These are phyloP conservation scores for Rhynchosporium secalis DNA, from an alignment of 2,329 filamentous ascomycete species.

Conservation along the genomic window DNA sequence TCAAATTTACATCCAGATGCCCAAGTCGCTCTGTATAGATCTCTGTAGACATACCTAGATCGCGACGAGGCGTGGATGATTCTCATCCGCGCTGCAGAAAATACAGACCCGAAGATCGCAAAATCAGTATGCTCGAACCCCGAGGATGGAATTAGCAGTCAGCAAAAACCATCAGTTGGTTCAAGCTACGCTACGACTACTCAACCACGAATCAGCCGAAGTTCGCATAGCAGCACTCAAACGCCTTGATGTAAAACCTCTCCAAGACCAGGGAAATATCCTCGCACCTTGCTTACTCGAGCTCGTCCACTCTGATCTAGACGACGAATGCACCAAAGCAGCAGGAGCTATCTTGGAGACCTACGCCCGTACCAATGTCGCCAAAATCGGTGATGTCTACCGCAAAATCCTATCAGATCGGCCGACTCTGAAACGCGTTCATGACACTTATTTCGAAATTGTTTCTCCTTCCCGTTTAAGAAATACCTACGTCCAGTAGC, in stretches of 20 bases:
- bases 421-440: slow-evolving; percentile 1
- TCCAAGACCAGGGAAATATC: slow-evolving; percentile 12
- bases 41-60: slow-evolving; percentile 14
- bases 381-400: slow-evolving; percentile 14
- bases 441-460: slow-evolving; percentile 8
- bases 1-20: slow-evolving; percentile 18
- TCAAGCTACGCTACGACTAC: slow-evolving; percentile 10
- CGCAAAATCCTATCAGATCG: slow-evolving; percentile 7
- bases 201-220: slow-evolving; percentile 16
- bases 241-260: slow-evolving; percentile 3
- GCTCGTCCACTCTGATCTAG: slow-evolving; percentile 1
- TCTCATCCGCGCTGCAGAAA: slow-evolving; percentile 11
- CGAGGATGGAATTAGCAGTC: neutral
- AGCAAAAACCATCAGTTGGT: slow-evolving; percentile 1
- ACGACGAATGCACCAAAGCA: slow-evolving; percentile 14
- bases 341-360: slow-evolving; percentile 17
- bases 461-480: neutral
- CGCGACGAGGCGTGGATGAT: slow-evolving; percentile 17
- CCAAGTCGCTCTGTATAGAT: slow-evolving; percentile 20
- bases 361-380: slow-evolving; percentile 14
- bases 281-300: slow-evolving; percentile 18
- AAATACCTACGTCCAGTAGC: slow-evolving; percentile 10
- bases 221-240: slow-evolving; percentile 18
- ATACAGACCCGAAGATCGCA: slow-evolving; percentile 10
- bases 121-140: slow-evolving; percentile 16